Evolutionary conservation across 2,329 filamentous ascomycete genomes (phyloP), one percentile per base, ranked within the genome.

Genomic region (Penicillium expansum): DNA sequence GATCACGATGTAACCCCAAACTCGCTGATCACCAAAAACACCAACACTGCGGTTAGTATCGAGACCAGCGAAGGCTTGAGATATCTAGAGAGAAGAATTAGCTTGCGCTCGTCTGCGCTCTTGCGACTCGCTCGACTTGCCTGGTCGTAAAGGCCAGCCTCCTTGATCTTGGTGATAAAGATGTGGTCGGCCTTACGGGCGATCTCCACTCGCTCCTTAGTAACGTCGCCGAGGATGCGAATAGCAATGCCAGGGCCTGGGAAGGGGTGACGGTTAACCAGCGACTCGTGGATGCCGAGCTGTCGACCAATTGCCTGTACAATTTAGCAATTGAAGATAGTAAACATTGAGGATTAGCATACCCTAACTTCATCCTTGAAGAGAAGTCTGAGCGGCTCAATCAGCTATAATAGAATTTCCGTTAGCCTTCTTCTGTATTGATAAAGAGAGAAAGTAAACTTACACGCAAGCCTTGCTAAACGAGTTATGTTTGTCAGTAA

Each of bases 201-300:
- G 61, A 96, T 94, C 54, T 85, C 84, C 16, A 96, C 88, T 41
- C 88, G 84, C 70, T 92, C 89, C 2, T 81, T 82, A 1, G 90
- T 96, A 14, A 96, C 87, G 65, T 95, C 92, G 35, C 92, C 92
- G 1, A 96, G 79, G 58, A 96, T 88, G 52, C 90, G 83, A 64
- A 94, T 89, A 14, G 84, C 91, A 59, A 95, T 85, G 50, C 87
- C 86, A 13, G 87, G 88, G 39, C 89, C 89, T 16, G 67, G 67
- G 81, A 91, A 92, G 24, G 89, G 64, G 69, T 92, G 89, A 32
- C 90, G 80, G 84, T 86, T 89, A 53, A 93, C 86, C 8, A 93
- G 84, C n/a, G 90, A 83, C 60, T 89, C 82, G 48, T 85, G 81
- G 57, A 92, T 90, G 27, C 86, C 86, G 4, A 92, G 80, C 60